phyloP scores from a whole-genome alignment of 352 stramenopile species.

The Pythium brassicae region DNA sequence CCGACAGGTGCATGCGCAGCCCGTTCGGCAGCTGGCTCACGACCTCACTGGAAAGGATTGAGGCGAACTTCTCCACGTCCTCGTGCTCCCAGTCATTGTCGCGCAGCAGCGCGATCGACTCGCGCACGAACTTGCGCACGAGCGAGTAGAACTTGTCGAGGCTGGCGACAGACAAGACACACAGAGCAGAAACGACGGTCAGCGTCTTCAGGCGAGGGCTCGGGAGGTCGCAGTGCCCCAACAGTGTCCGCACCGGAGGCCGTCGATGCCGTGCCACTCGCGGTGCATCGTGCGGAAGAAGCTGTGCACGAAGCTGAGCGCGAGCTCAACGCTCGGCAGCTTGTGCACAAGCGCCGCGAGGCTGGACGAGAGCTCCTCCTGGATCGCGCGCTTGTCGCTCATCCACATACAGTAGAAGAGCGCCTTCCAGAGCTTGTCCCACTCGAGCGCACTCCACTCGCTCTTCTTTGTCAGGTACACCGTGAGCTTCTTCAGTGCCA shows the following conservation, averaged over 20 bases:
- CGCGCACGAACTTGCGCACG: conserved; percentile 75
- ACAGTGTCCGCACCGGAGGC: conserved; percentile 34
- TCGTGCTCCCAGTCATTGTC: conserved; percentile 49
- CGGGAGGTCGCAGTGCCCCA: neutral
- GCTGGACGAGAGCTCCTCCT: conserved; percentile 74
- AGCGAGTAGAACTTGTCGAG: conserved; percentile 87
- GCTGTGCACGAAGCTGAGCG: conserved; percentile 69
- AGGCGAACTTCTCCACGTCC: conserved; percentile 47
- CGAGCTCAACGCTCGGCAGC: conserved; percentile 35
- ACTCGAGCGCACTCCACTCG: conserved; percentile 69
- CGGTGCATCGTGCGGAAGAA: conserved; percentile 85
- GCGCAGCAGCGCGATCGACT: conserved; percentile 56
- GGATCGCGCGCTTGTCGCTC: conserved; percentile 81
- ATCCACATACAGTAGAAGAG: conserved; percentile 91
- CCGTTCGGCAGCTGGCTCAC: conserved; percentile 80
- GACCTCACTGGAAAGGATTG: conserved; percentile 61
- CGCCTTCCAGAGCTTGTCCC: conserved; percentile 88
- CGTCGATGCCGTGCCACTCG: conserved; percentile 84
- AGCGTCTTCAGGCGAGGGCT: neutral
- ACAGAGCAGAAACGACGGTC: neutral
- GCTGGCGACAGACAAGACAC: conserved; percentile 1
- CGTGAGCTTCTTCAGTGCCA: conserved; percentile 78
- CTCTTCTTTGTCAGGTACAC: conserved; percentile 64
- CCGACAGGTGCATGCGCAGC: conserved; percentile 70
- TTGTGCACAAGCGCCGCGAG: conserved; percentile 57